phyloP scores from a whole-genome alignment of 2,329 filamentous ascomycete genomes.

The Ophiostoma australiae region DNA sequence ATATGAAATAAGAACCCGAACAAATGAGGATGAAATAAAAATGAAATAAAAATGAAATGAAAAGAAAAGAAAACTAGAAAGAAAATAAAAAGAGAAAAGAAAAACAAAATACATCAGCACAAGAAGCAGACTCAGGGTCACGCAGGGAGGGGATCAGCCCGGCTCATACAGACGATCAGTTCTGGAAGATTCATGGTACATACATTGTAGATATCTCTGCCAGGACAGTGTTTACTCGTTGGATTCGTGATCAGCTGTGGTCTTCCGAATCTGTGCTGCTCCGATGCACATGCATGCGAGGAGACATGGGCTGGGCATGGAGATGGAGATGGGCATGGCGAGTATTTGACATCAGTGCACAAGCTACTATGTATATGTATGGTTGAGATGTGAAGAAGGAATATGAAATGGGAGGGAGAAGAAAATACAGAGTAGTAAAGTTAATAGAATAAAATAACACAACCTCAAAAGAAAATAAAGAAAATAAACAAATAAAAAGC shows the following conservation, averaged over 20 bases:
- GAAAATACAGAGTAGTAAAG: neutral
- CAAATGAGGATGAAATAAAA: neutral
- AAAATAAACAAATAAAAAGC: neutral
- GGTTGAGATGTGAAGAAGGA: neutral
- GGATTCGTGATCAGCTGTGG: constrained; percentile 5
- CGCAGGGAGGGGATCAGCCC: constrained; percentile 4
- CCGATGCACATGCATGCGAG: neutral
- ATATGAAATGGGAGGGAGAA: neutral
- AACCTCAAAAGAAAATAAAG: neutral
- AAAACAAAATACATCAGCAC: neutral
- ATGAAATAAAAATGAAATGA: neutral
- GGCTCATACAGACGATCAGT: constrained; percentile 2
- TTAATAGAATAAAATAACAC: neutral
- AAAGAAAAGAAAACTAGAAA: neutral
- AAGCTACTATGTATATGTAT: neutral
- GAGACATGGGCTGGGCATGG: neutral
- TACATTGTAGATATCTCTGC: too few species aligned
- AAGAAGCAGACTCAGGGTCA: neutral
- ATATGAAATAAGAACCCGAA: neutral
- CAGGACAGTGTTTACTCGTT: too few species aligned
- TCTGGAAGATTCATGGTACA: neutral
- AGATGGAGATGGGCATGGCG: neutral
- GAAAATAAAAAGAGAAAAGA: neutral
- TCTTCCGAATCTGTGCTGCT: neutral
- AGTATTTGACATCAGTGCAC: neutral